Evolutionary conservation across 1,284 basidiomycete genomes (phyloP).

Genomic region (Tilletia horrida): DNA sequence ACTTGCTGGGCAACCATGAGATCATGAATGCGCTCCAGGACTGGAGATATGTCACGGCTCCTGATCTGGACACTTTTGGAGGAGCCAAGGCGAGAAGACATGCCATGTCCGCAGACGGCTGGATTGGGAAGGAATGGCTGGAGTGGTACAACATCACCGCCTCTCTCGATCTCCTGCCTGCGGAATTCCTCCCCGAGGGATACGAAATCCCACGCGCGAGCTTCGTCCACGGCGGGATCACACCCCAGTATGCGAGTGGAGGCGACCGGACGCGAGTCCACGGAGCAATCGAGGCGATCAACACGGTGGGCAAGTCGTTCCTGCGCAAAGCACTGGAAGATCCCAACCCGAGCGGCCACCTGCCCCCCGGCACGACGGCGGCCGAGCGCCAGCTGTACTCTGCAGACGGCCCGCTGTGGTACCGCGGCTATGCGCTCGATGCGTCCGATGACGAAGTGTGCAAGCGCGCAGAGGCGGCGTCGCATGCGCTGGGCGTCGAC

Average conservation of each 20-base stretch:
- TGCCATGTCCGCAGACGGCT: slow-evolving; percentile 56
- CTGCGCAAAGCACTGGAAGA: slow-evolving; percentile 37
- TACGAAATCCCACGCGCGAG: slow-evolving; percentile 22
- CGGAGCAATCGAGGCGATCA: slow-evolving; percentile 30
- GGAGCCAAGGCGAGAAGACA: slow-evolving; percentile 30
- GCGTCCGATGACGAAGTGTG: slow-evolving; percentile 27
- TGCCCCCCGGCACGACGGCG: slow-evolving; percentile 29
- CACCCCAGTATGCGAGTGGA: slow-evolving; percentile 33
- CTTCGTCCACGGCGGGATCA: slow-evolving; percentile 54
- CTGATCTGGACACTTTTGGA: slow-evolving; percentile 55
- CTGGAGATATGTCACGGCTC: slow-evolving; percentile 57
- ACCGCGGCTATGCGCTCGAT: slow-evolving; percentile 47
- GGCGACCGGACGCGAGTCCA: slow-evolving; percentile 21
- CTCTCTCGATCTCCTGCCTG: slow-evolving; percentile 32
- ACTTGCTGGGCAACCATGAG: slow-evolving; percentile 44
- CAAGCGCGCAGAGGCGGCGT: slow-evolving; percentile 24
- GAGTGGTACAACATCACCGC: slow-evolving; percentile 40
- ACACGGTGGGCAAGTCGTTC: slow-evolving; percentile 33
- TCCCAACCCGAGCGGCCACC: slow-evolving; percentile 18
- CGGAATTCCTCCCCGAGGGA: slow-evolving; percentile 19
- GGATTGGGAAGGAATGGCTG: slow-evolving; percentile 50
- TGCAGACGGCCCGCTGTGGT: slow-evolving; percentile 50
- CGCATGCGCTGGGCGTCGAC: slow-evolving; percentile 18
- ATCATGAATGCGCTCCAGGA: slow-evolving; percentile 56
- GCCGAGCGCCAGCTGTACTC: slow-evolving; percentile 39